A percentile compares a stretch with the other conserved stretches of the same genome.
Evolutionary conservation across 192 early-diverging fungal species (phyloP).

Genomic region (Coemansia sp.): DNA sequence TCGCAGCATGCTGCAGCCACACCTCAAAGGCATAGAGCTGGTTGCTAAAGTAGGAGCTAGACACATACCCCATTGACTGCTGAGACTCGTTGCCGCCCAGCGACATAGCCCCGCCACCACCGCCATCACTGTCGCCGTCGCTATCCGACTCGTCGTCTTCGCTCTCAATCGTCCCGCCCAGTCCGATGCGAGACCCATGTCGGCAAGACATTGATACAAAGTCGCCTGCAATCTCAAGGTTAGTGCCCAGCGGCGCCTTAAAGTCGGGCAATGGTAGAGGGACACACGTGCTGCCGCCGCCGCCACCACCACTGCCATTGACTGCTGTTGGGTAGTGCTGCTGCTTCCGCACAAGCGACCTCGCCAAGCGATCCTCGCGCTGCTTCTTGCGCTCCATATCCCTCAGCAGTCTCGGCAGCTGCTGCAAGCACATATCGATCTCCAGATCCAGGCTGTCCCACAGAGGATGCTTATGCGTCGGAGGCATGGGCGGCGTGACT

Average conservation of each 20-base stretch:
- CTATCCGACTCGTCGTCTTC: constrained; percentile 13
- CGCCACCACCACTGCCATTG: no score
- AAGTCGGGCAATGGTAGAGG: constrained; percentile 4
- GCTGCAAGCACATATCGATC: constrained; percentile 88
- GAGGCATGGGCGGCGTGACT: constrained; percentile 79
- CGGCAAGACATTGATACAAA: constrained; percentile 27
- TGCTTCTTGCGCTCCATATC: constrained; percentile 28
- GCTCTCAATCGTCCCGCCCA: constrained; percentile 22
- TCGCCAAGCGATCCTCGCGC: constrained; percentile 28
- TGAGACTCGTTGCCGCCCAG: not conserved
- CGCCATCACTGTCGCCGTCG: constrained; percentile 34
- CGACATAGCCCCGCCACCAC: not conserved
- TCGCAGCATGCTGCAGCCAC: constrained; percentile 79
- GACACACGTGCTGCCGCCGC: not conserved
- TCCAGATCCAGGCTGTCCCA: constrained; percentile 96
- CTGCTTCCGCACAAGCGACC: constrained; percentile 9
- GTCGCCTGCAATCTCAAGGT: constrained; percentile 32
- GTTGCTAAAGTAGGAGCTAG: constrained; percentile 91
- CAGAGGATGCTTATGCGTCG: constrained; percentile 92
- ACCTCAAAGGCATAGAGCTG: constrained; percentile 97
- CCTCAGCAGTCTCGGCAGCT: constrained; percentile 76
- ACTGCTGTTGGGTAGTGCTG: not conserved
- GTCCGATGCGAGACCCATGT: constrained; percentile 18
- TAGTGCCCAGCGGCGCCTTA: constrained; percentile 12
- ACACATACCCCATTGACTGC: constrained; percentile 29